Evolutionary conservation across 768 basidiomycete species (phyloP).

Genomic region (Xanthoconium stramineum): DNA sequence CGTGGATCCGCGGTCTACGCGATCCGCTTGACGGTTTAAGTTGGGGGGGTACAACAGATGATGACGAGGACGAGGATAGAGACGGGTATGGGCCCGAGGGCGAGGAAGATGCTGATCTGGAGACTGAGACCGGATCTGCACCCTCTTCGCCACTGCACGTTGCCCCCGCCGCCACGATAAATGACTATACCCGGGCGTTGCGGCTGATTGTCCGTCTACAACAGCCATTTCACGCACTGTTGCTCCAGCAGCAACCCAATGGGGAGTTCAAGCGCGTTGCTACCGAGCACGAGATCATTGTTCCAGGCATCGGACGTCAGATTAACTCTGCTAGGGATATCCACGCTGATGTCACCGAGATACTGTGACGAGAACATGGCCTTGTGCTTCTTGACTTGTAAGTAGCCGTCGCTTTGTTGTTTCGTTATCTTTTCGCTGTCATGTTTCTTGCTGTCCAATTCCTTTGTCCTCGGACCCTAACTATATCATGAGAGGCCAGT

Average conservation of each 20-base stretch:
- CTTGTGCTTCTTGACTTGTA: too few species aligned
- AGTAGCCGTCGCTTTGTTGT: too few species aligned
- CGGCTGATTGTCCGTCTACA: conserved; percentile 5
- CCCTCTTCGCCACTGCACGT: not conserved
- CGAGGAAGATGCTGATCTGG: too few species aligned
- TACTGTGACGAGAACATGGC: not conserved
- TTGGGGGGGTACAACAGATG: not conserved
- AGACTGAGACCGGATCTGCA: not conserved
- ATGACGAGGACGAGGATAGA: not conserved
- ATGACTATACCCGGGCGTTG: not conserved
- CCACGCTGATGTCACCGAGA: not conserved
- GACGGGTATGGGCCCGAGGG: too few species aligned
- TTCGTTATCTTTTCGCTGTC: too few species aligned
- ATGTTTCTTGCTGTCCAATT: too few species aligned
- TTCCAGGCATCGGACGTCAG: not conserved
- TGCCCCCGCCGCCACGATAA: not conserved
- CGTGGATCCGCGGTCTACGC: conserved; percentile 11
- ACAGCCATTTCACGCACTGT: conserved; percentile 4
- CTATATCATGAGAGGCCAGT: too few species aligned
- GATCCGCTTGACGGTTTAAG: not conserved
- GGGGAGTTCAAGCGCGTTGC: conserved; percentile 18
- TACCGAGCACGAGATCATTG: not conserved
- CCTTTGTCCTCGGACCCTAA: too few species aligned
- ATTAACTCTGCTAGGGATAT: not conserved
- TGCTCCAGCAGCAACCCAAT: conserved; percentile 1